phyloP scores from a whole-genome alignment of 2,329 filamentous ascomycete genomes.

The Eutypa lata region DNA sequence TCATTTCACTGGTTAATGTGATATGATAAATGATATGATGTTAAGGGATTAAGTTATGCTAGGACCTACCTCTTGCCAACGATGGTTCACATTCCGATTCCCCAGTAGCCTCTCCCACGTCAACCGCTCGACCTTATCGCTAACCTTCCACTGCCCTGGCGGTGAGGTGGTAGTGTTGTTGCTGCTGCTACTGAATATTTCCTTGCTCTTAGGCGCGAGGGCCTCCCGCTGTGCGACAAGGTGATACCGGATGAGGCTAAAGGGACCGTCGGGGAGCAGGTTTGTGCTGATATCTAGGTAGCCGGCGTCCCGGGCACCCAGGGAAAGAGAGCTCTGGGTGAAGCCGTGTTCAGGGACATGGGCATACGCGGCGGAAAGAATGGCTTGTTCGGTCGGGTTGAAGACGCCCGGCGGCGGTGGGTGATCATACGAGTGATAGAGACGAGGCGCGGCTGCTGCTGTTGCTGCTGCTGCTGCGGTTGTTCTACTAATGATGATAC shows the following conservation, averaged over 20 bases:
- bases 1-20: not conserved
- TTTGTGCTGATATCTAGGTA: conserved; percentile 85
- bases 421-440: conserved; percentile 75
- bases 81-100: conserved; percentile 68
- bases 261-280: conserved; percentile 74
- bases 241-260: conserved; percentile 79
- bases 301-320: conserved; percentile 79
- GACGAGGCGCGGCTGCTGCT: conserved; percentile 19
- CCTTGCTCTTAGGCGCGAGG: conserved; percentile 42
- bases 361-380: conserved; percentile 75
- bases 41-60: not conserved
- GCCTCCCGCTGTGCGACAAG: conserved; percentile 63
- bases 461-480: too few species aligned
- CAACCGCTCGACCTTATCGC: conserved; percentile 65
- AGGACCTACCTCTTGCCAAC: conserved; percentile 78
- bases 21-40: not conserved
- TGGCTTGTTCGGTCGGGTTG: conserved; percentile 65
- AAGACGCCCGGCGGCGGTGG: conserved; percentile 58
- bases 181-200: conserved; percentile 33
- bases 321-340: conserved; percentile 66
- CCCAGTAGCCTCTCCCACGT: conserved; percentile 74
- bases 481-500: too few species aligned
- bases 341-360: conserved; percentile 85
- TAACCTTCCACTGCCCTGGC: conserved; percentile 41
- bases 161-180: conserved; percentile 1